These are phyloP conservation scores for Musa beccarii DNA, from an alignment of 176 grass and related monocot species.

Conservation along the genomic window DNA sequence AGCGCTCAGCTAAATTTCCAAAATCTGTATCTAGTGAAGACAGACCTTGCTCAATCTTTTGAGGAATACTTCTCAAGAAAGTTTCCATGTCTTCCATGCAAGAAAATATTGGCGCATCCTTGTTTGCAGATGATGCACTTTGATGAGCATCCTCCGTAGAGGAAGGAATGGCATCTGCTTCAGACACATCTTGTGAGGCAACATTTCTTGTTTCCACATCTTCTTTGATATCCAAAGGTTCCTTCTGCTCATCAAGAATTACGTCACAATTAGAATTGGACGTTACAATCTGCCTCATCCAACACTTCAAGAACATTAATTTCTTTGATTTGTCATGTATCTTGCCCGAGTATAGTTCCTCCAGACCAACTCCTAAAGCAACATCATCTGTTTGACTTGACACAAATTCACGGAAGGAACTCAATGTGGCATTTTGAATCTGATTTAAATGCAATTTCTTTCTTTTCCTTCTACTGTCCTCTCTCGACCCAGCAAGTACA, in stretches of 20 bases:
- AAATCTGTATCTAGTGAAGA: conserved; percentile 58
- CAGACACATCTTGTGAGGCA: conserved; percentile 32
- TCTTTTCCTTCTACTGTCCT: conserved; percentile 46
- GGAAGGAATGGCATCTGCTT: conserved; percentile 24
- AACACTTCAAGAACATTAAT: conserved; percentile 86
- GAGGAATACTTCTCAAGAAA: conserved; percentile 51
- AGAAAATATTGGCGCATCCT: conserved; percentile 31
- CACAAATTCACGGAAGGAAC: conserved; percentile 43
- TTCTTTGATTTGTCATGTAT: conserved; percentile 54
- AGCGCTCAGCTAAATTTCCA: conserved; percentile 59
- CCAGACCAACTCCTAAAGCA: conserved; percentile 42
- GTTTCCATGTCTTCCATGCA: conserved; percentile 51
- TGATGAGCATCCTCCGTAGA: conserved; percentile 6
- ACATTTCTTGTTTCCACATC: conserved; percentile 36
- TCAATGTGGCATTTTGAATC: conserved; percentile 38
- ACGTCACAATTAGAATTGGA: conserved; percentile 24
- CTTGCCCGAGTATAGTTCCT: conserved; percentile 62
- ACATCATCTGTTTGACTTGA: conserved; percentile 32
- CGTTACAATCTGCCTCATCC: conserved; percentile 64
- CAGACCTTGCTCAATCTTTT: conserved; percentile 84
- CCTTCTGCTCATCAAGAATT: conserved; percentile 23
- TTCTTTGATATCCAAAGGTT: conserved; percentile 28
- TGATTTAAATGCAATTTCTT: conserved; percentile 39
- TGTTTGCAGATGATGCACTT: conserved; percentile 11
- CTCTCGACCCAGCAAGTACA: conserved; percentile 20